phyloP scores from a whole-genome alignment of 495 filamentous ascomycete species.

The Podospora comata region DNA sequence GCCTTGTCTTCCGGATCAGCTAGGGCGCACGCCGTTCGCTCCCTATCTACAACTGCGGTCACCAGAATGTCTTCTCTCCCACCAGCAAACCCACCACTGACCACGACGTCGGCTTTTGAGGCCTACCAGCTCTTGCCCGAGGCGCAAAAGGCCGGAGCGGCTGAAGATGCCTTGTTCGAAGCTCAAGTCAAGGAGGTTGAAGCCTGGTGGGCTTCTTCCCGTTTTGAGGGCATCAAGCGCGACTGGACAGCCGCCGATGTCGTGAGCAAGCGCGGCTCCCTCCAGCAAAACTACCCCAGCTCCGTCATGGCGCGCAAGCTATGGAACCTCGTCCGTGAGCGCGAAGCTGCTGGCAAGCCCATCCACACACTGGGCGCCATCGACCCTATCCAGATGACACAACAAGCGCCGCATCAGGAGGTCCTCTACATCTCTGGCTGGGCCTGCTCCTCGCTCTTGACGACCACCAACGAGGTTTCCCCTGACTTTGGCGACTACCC shows the following conservation, averaged over 20 bases:
- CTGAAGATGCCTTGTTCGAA: constrained; percentile 79
- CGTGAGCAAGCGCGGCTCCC: constrained; percentile 83
- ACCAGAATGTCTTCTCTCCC: constrained; percentile 30
- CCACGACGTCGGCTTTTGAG: constrained; percentile 61
- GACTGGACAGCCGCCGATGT: constrained; percentile 89
- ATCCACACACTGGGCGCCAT: constrained; percentile 98
- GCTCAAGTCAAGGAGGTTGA: constrained; percentile 78
- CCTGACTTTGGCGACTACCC: constrained; percentile 98
- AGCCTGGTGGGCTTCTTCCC: constrained; percentile 79
- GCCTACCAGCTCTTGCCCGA: constrained; percentile 77
- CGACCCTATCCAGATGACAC: constrained; percentile 98
- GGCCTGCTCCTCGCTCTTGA: constrained; percentile 92
- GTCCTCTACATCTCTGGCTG: constrained; percentile 94
- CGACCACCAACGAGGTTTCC: constrained; percentile 92
- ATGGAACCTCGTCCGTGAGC: constrained; percentile 78
- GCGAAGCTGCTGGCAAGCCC: constrained; percentile 71
- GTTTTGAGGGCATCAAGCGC: constrained; percentile 84
- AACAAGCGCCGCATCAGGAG: constrained; percentile 94
- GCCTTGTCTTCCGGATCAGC: constrained; percentile 19
- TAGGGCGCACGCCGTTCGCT: constrained; percentile 12
- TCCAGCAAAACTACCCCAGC: constrained; percentile 84
- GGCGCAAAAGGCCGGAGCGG: constrained; percentile 63
- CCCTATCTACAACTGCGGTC: constrained; percentile 27
- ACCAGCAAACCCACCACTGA: constrained; percentile 40
- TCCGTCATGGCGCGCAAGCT: constrained; percentile 92